Conservation (phyloP, 129 eudicot genomes). For the Artemisia argyi region DNA sequence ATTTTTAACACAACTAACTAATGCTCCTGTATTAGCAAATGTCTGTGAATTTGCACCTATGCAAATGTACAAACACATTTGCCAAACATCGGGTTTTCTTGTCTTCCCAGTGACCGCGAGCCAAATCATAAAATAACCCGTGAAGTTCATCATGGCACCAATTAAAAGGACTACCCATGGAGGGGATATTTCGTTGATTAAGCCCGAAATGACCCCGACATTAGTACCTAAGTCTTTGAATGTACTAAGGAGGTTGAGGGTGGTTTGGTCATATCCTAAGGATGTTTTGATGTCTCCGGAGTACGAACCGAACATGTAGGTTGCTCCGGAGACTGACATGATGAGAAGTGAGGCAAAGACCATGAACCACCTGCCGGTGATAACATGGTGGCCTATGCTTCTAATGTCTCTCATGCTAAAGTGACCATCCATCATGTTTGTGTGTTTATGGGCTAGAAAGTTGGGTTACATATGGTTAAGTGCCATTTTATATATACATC, state of each 20-base stretch:
- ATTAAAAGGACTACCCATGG: conserved; percentile 70
- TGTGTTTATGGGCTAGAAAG: not conserved
- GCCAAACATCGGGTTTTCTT: conserved; percentile 50
- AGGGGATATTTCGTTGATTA: conserved; percentile 63
- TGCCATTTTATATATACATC: not conserved
- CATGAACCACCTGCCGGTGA: conserved; percentile 78
- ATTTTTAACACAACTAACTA: conserved; percentile 72
- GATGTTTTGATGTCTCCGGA: conserved; percentile 58
- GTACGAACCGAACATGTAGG: conserved; percentile 74
- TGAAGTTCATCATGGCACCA: conserved; percentile 64
- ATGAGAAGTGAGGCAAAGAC: conserved; percentile 62
- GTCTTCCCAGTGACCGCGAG: conserved; percentile 49
- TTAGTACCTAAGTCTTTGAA: conserved; percentile 69
- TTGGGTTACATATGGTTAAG: not conserved
- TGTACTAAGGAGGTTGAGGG: conserved; percentile 63
- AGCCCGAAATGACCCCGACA: conserved; percentile 59
- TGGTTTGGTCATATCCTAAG: conserved; percentile 76
- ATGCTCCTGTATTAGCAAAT: conserved; percentile 62
- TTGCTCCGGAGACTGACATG: conserved; percentile 68
- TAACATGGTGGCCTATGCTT: conserved; percentile 36
- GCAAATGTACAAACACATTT: conserved; percentile 67
- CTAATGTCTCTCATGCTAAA: conserved; percentile 26
- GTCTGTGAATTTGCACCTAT: conserved; percentile 73
- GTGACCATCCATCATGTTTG: conserved; percentile 1
- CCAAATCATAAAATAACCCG: conserved; percentile 82